phyloP scores from a whole-genome alignment of 345 rosid genomes.

The Orychophragmus violaceus region DNA sequence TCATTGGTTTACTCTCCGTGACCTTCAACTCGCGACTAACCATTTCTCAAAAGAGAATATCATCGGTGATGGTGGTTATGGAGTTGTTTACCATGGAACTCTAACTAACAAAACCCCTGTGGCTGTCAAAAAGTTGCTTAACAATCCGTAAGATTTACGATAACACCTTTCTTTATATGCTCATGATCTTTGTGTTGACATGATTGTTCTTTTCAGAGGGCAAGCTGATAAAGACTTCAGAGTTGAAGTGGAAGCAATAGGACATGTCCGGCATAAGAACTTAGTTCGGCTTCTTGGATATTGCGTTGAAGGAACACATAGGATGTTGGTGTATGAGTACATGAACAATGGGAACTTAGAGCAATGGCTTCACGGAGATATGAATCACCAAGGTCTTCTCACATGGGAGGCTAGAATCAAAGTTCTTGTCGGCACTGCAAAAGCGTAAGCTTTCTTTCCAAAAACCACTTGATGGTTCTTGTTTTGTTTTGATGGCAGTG shows the following conservation, averaged over 20 bases:
- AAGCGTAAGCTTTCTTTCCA: constrained; percentile 56
- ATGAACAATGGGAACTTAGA: constrained; percentile 93
- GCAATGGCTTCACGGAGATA: constrained; percentile 93
- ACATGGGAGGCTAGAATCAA: constrained; percentile 93
- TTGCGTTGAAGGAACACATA: constrained; percentile 95
- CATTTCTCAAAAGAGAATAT: constrained; percentile 73
- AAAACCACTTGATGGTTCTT: not conserved
- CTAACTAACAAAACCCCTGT: constrained; percentile 67
- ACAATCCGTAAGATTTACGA: constrained; percentile 60
- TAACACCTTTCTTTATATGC: not conserved
- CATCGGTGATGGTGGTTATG: constrained; percentile 97
- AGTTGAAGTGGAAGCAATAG: constrained; percentile 97
- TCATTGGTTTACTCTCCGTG: constrained; percentile 96
- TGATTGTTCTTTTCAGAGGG: constrained; percentile 43
- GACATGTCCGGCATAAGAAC: constrained; percentile 93
- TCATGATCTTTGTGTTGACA: constrained; percentile 9
- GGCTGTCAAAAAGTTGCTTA: constrained; percentile 93
- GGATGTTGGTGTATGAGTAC: constrained; percentile 83
- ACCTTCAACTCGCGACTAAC: constrained; percentile 73
- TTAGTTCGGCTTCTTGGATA: constrained; percentile 93
- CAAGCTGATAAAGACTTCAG: constrained; percentile 97
- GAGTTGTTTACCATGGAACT: constrained; percentile 81
- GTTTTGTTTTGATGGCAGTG: not conserved
- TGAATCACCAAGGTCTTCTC: constrained; percentile 64
- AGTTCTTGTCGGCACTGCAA: constrained; percentile 85